Evolutionary conservation across 768 basidiomycete genomes (phyloP).

Genomic region (Mycena amicta): DNA sequence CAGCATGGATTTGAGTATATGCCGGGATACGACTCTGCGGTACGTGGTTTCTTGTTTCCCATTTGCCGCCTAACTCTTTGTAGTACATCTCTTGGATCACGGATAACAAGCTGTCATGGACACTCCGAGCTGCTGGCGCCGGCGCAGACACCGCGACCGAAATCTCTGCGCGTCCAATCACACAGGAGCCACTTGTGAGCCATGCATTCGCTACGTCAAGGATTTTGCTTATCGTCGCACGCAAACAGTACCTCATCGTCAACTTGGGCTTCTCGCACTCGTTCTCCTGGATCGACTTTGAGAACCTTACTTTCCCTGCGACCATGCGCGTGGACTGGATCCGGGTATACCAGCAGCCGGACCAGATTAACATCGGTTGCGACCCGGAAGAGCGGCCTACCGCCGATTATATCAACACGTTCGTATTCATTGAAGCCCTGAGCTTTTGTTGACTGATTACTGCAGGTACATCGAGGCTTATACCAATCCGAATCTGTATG

Average conservation of each 20-base stretch:
- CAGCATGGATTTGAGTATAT: slow-evolving; percentile 59
- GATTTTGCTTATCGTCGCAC: slow-evolving; percentile 34
- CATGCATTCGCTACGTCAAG: not conserved
- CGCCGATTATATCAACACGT: slow-evolving; percentile 71
- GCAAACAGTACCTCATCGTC: slow-evolving; percentile 61
- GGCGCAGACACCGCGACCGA: slow-evolving; percentile 52
- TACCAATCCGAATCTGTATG: not conserved
- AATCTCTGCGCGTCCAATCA: slow-evolving; percentile 59
- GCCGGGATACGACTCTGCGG: slow-evolving; percentile 43
- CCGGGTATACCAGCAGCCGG: slow-evolving; percentile 67
- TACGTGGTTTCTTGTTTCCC: slow-evolving; percentile 37
- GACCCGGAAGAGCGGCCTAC: slow-evolving; percentile 80
- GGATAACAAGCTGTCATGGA: slow-evolving; percentile 58
- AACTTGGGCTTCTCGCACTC: slow-evolving; percentile 71
- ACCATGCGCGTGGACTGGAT: slow-evolving; percentile 81
- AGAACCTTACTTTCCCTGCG: slow-evolving; percentile 53
- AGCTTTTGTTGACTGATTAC: not conserved
- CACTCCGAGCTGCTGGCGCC: slow-evolving; percentile 50
- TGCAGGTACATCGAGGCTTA: not conserved
- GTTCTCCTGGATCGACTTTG: slow-evolving; percentile 68
- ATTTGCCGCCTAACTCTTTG: slow-evolving; percentile 26
- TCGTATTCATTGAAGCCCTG: slow-evolving; percentile 27
- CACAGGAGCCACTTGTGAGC: slow-evolving; percentile 72
- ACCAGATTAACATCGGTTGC: slow-evolving; percentile 59
- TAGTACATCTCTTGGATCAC: slow-evolving; percentile 73